Conservation (phyloP, 495 filamentous ascomycete species). For the Neurospora hispaniola region DNA sequence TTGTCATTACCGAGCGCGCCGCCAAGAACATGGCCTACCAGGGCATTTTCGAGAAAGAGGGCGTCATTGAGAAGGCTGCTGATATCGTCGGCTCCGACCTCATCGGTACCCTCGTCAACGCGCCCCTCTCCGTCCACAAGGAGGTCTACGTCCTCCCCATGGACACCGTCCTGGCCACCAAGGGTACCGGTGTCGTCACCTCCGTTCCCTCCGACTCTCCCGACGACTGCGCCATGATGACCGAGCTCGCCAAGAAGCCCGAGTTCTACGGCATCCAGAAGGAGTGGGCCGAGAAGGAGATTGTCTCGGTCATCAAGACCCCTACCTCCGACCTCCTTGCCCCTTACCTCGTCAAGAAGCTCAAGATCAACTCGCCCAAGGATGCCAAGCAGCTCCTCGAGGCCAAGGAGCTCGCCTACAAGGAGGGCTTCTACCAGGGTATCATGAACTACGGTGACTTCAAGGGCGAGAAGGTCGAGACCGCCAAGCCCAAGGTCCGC, state of each 20-base stretch:
- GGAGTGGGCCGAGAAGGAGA: constrained; percentile 88
- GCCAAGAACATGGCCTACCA: constrained; percentile 97
- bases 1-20: constrained; percentile 72
- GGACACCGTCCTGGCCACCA: constrained; percentile 81
- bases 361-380: constrained; percentile 96
- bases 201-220: constrained; percentile 92
- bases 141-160: constrained; percentile 85
- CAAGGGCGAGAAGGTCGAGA: constrained; percentile 74
- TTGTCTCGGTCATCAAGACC: constrained; percentile 80
- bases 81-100: constrained; percentile 67
- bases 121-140: constrained; percentile 81
- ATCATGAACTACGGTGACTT: constrained; percentile 84
- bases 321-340: constrained; percentile 81
- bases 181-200: constrained; percentile 94
- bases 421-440: constrained; percentile 95
- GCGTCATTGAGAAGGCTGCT: constrained; percentile 61
- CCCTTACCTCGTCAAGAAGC: constrained; percentile 70
- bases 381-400: constrained; percentile 80
- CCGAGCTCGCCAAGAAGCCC: constrained; percentile 88
- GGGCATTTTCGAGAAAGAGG: constrained; percentile 66
- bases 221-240: constrained; percentile 85
- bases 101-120: constrained; percentile 75
- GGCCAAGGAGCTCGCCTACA: constrained; percentile 94
- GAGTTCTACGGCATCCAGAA: constrained; percentile 95
- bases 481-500: constrained; percentile 77